A percentile compares a stretch with the other conserved stretches of the same genome.
These are phyloP conservation scores for Neopestalotiopsis sp. DNA, from an alignment of 2,329 filamentous ascomycete species.

Conservation along the genomic window DNA sequence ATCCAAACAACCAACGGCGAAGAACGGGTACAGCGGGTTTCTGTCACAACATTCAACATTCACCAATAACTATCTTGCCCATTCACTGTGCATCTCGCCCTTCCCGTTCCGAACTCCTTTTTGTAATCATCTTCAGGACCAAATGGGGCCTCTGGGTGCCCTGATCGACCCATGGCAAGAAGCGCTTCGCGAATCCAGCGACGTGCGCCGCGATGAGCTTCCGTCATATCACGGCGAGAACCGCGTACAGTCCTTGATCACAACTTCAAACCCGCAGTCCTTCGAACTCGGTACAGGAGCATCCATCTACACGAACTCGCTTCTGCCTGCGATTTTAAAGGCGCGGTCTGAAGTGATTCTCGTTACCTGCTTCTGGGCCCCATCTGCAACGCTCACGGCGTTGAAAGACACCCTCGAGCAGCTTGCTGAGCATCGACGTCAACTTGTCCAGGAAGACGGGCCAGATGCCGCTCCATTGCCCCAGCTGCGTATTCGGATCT, in stretches of 20 bases:
- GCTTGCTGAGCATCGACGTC: constrained; percentile 57
- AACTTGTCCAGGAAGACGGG: constrained; percentile 35
- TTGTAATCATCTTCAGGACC: background rate
- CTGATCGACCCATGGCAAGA: constrained; percentile 32
- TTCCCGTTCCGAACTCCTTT: background rate
- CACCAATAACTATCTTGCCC: background rate
- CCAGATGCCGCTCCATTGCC: constrained; percentile 22
- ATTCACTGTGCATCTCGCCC: background rate
- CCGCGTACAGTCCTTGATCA: constrained; percentile 52
- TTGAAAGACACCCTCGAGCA: constrained; percentile 62
- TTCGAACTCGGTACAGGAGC: constrained; percentile 64
- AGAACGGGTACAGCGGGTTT: background rate
- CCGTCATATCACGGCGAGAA: constrained; percentile 50
- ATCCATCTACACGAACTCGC: constrained; percentile 56
- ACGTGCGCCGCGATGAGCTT: constrained; percentile 40
- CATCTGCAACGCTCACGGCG: constrained; percentile 63
- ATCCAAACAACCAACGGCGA: no score
- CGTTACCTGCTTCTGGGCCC: constrained; percentile 84
- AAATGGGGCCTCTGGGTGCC: constrained; percentile 24
- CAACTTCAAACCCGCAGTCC: constrained; percentile 49
- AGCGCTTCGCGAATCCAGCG: background rate
- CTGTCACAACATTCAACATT: background rate
- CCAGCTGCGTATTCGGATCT: constrained; percentile 68
- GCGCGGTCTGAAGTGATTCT: constrained; percentile 72
- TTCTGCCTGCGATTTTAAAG: constrained; percentile 65